Percentiles rank a stretch among this genome's conserved stretches.
Conservation (phyloP, 257 asterid genomes). For the Linaria vulgaris region DNA sequence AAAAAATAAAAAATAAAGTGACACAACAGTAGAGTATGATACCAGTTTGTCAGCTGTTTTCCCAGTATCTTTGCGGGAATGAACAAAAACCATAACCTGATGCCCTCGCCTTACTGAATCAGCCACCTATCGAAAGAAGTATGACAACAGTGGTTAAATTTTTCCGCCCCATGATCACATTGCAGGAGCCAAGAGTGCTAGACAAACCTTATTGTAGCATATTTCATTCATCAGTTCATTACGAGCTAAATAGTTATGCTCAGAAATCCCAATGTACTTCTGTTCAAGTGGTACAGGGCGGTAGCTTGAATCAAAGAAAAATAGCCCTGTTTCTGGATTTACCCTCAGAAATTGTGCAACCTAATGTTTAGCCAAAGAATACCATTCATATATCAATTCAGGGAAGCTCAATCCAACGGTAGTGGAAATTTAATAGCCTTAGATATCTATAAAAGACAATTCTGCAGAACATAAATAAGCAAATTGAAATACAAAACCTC, state of each 20-base stretch:
- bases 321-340: slow-evolving; percentile 84
- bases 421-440: slow-evolving; percentile 18
- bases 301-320: slow-evolving; percentile 92
- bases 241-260: slow-evolving; percentile 74
- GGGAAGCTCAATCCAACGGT: slow-evolving; percentile 13
- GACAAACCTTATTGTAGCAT: slow-evolving; percentile 81
- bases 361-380: slow-evolving; percentile 43
- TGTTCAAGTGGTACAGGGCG: slow-evolving; percentile 99
- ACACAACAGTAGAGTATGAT: slow-evolving; percentile 23
- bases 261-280: slow-evolving; percentile 89
- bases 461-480: slow-evolving; percentile 22
- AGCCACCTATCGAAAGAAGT: slow-evolving; percentile 52
- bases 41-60: slow-evolving; percentile 96
- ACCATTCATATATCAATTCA: slow-evolving; percentile 18
- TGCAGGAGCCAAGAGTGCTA: slow-evolving; percentile 22
- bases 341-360: slow-evolving; percentile 98
- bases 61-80: slow-evolving; percentile 94
- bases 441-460: slow-evolving; percentile 18
- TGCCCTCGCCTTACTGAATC: slow-evolving; percentile 89
- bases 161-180: slow-evolving; percentile 9
- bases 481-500: slow-evolving; percentile 56
- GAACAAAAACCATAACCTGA: slow-evolving; percentile 98
- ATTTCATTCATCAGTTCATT: slow-evolving; percentile 78
- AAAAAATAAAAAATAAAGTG: too few species aligned
- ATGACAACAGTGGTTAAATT: slow-evolving; percentile 19